Conservation (phyloP, 495 filamentous ascomycete genomes). For the Lasiosphaeriaceae sp. region DNA sequence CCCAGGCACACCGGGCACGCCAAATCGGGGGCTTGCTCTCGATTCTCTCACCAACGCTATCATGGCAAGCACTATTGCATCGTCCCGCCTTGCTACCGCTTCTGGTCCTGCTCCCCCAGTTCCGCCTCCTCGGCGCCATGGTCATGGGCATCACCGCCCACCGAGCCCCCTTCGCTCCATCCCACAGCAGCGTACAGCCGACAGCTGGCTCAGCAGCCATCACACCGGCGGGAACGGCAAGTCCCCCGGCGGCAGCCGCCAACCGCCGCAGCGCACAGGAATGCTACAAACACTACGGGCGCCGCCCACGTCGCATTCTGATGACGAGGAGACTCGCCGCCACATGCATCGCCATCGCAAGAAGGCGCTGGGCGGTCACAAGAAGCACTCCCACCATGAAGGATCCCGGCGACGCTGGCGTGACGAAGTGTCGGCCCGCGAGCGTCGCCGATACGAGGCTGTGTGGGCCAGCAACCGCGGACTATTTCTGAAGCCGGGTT, state of each 20-base stretch:
- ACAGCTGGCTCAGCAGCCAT: conserved; percentile 12
- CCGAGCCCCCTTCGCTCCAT: conserved; percentile 42
- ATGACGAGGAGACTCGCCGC: conserved; percentile 50
- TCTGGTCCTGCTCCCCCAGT: conserved; percentile 27
- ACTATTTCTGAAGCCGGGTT: conserved; percentile 31
- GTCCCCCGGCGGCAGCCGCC: conserved; percentile 45
- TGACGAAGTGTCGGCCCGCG: conserved; percentile 67
- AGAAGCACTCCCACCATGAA: conserved; percentile 80
- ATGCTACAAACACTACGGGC: conserved; percentile 75
- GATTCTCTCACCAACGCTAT: conserved; percentile 65
- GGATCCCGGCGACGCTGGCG: conserved; percentile 82
- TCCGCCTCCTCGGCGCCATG: conserved; percentile 21
- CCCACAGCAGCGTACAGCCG: conserved; percentile 41
- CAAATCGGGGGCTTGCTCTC: conserved; percentile 29
- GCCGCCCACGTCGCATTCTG: conserved; percentile 49
- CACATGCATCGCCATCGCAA: conserved; percentile 42
- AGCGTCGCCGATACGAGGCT: conserved; percentile 90
- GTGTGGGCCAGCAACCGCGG: conserved; percentile 94
- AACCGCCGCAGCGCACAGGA: conserved; percentile 27
- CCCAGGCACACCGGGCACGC: conserved; percentile 5
- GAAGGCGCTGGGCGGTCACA: conserved; percentile 31
- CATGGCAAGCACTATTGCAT: conserved; percentile 78
- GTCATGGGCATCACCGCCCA: conserved; percentile 18
- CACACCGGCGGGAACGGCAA: conserved; percentile 50
- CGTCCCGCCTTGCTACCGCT: conserved; percentile 42